Evolutionary conservation across 805 yeast genomes (phyloP).

Genomic region (Cyberlindnera galapagoensis): DNA sequence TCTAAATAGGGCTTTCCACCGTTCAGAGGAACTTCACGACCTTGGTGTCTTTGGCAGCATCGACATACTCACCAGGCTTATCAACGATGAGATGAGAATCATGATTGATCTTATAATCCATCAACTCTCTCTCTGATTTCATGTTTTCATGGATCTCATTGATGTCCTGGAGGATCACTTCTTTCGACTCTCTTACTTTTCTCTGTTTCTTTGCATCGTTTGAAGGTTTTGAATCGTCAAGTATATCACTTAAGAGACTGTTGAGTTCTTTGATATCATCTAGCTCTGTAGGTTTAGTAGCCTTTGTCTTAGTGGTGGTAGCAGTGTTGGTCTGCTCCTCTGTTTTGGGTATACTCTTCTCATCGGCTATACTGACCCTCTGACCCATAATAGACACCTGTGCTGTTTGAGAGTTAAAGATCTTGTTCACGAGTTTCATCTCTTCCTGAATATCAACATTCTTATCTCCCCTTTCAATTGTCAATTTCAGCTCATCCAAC

Average conservation of each 20-base stretch:
- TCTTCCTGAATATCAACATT: slow-evolving; percentile 36
- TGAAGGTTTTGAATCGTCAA: neutral
- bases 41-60: slow-evolving; percentile 31
- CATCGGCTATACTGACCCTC: neutral
- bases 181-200: slow-evolving; percentile 1
- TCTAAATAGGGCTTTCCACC: no score
- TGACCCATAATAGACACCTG: neutral
- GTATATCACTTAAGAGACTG: neutral
- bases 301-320: neutral
- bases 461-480: slow-evolving; percentile 30
- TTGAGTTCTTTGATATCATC: neutral
- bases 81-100: slow-evolving; percentile 32
- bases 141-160: slow-evolving; percentile 22
- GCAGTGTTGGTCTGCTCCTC: no score
- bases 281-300: neutral
- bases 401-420: slow-evolving; percentile 16
- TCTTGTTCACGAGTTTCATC: slow-evolving; percentile 29
- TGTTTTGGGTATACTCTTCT: neutral
- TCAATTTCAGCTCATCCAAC: slow-evolving; percentile 31
- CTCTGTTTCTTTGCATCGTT: neutral
- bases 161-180: slow-evolving; percentile 8
- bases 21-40: slow-evolving; percentile 30
- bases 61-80: slow-evolving; percentile 33
- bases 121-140: slow-evolving; percentile 23
- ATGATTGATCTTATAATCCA: slow-evolving; percentile 26